Percentiles rank a stretch among this genome's conserved stretches.
phyloP scores from a whole-genome alignment of 1,284 basidiomycete genomes.

The Trichosporon faecale region DNA sequence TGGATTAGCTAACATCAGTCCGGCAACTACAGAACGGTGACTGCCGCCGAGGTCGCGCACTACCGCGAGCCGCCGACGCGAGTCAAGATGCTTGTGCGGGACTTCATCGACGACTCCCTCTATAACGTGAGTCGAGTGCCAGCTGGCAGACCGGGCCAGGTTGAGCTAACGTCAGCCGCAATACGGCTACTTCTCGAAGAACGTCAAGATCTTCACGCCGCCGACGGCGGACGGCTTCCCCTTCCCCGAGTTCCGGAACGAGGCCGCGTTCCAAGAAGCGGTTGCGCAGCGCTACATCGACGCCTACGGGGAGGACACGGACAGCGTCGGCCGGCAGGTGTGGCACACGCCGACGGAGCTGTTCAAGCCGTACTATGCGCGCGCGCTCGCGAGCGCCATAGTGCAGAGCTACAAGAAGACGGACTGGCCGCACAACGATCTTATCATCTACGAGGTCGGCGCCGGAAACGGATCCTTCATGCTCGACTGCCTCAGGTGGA shows the following conservation, averaged over 20 bases:
- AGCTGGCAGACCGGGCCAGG: neutral
- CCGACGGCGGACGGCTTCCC: constrained; percentile 61
- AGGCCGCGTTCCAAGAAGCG: constrained; percentile 73
- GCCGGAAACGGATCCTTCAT: constrained; percentile 96
- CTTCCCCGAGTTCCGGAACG: constrained; percentile 67
- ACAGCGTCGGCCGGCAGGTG: constrained; percentile 77
- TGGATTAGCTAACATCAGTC: constrained; percentile 19
- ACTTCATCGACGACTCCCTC: constrained; percentile 94
- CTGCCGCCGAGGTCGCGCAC: constrained; percentile 66
- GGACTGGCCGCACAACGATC: constrained; percentile 92
- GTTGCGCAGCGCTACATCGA: constrained; percentile 70
- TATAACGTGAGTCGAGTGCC: constrained; percentile 63
- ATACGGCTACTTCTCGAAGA: constrained; percentile 95
- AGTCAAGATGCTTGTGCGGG: constrained; percentile 91
- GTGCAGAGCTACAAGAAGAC: constrained; percentile 88
- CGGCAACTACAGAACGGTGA: constrained; percentile 61
- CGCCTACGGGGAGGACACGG: constrained; percentile 50
- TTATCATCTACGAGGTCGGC: constrained; percentile 94
- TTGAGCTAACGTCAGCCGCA: constrained; percentile 58
- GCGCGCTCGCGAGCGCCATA: constrained; percentile 82
- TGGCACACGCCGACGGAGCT: constrained; percentile 99
- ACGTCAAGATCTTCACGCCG: constrained; percentile 78
- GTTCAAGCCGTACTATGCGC: constrained; percentile 97
- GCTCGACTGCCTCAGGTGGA: constrained; percentile 75
- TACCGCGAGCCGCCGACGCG: constrained; percentile 66